These are phyloP conservation scores for Phaeophleospora eucalypticola DNA, from an alignment of 2,329 filamentous ascomycete genomes.

Conservation along the genomic window DNA sequence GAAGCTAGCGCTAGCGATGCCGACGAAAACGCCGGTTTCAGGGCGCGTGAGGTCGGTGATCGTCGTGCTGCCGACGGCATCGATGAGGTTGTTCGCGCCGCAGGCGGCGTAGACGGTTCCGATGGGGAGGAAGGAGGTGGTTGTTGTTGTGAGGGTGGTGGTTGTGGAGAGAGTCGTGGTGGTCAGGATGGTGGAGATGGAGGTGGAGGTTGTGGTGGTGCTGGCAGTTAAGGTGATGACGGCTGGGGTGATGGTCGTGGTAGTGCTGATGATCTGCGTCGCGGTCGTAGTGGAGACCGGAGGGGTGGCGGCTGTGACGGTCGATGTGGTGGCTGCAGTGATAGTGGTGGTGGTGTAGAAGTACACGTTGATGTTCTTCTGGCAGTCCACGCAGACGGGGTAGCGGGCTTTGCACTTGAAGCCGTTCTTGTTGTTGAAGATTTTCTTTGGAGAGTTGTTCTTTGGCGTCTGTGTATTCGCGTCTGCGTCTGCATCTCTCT, in stretches of 20 bases:
- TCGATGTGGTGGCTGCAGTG: neutral
- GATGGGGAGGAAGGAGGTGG: slow-evolving; percentile 28
- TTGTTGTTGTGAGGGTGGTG: slow-evolving; percentile 25
- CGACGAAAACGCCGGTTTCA: neutral
- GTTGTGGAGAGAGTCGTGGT: slow-evolving; percentile 6
- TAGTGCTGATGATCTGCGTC: neutral
- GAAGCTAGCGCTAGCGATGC: neutral
- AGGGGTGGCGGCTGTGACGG: neutral
- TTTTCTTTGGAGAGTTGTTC: neutral
- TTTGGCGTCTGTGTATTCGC: neutral
- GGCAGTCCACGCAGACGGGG: neutral
- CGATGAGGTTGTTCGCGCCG: slow-evolving; percentile 1
- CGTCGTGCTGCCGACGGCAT: neutral
- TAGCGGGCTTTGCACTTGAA: neutral
- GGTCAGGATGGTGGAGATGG: slow-evolving; percentile 25
- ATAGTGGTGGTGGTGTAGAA: neutral
- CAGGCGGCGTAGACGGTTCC: slow-evolving; percentile 21
- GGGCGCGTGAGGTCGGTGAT: neutral
- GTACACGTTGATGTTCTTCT: neutral
- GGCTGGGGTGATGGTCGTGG: neutral
- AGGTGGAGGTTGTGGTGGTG: slow-evolving; percentile 36
- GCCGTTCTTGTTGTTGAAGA: neutral
- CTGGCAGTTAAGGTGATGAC: slow-evolving; percentile 29
- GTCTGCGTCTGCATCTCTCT: neutral
- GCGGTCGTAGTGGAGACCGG: neutral